These are phyloP conservation scores for Raffaelea arxii DNA, from an alignment of 2,329 filamentous ascomycete species.

Conservation along the genomic window DNA sequence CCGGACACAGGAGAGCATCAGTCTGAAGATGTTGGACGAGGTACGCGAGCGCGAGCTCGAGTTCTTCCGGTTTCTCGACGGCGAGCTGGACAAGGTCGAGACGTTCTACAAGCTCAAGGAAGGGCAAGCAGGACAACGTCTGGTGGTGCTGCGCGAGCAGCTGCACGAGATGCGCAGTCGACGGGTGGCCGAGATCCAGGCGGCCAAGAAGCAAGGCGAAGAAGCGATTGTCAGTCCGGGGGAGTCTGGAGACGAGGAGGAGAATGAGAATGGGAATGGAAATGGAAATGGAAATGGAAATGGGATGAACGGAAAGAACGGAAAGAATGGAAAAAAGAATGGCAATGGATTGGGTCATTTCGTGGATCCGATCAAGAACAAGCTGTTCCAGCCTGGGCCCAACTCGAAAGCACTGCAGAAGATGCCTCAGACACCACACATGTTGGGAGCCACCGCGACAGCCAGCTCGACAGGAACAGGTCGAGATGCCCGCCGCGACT, in stretches of 20 bases:
- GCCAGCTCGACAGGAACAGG: too few relatives aligned
- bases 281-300: slow-evolving; percentile 12
- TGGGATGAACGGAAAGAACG: slow-evolving; percentile 14
- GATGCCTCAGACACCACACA: slow-evolving; percentile 42
- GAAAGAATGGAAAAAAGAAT: slow-evolving; percentile 13
- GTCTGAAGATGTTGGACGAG: slow-evolving; percentile 32
- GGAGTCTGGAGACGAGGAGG: neutral
- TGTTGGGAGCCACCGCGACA: slow-evolving; percentile 18
- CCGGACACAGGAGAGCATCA: slow-evolving; percentile 16
- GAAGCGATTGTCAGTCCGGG: neutral
- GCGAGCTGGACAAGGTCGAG: slow-evolving; percentile 85
- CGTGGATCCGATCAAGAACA: slow-evolving; percentile 44
- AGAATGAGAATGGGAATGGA: slow-evolving; percentile 8
- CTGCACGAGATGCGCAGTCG: slow-evolving; percentile 88
- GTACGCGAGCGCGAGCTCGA: slow-evolving; percentile 69
- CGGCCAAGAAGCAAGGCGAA: slow-evolving; percentile 23
- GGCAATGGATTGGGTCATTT: slow-evolving; percentile 27
- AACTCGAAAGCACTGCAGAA: slow-evolving; percentile 50
- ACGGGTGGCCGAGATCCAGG: slow-evolving; percentile 60
- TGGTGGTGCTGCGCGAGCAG: slow-evolving; percentile 67
- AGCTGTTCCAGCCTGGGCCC: slow-evolving; percentile 45
- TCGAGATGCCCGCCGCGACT: slow-evolving; percentile 35
- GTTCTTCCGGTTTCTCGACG: slow-evolving; percentile 78
- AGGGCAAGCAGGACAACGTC: slow-evolving; percentile 65
- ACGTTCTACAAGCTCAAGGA: slow-evolving; percentile 83